Percentiles rank a stretch among this genome's conserved stretches.
Evolutionary conservation across 2,329 filamentous ascomycete genomes (phyloP).

Genomic region (Ophiostoma ulmi): DNA sequence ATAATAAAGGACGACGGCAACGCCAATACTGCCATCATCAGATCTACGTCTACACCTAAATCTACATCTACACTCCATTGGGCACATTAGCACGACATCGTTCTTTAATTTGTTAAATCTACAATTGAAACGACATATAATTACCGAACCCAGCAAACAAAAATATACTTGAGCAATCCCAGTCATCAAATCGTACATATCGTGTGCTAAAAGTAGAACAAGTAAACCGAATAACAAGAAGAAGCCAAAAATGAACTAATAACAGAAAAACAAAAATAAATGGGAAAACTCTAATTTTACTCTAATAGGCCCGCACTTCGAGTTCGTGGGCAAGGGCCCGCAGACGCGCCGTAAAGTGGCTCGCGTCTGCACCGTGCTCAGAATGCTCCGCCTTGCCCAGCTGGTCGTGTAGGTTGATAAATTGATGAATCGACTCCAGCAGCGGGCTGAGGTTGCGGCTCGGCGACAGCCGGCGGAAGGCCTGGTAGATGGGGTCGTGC

Average conservation of each 20-base stretch:
- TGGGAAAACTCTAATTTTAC: not conserved
- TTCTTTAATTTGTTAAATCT: not conserved
- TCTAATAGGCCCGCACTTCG: constrained; percentile 28
- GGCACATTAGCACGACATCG: not conserved
- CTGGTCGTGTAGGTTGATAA: constrained; percentile 49
- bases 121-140: not conserved
- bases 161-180: not conserved
- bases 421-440: constrained; percentile 51
- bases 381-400: constrained; percentile 39
- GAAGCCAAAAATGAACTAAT: no score
- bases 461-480: constrained; percentile 41
- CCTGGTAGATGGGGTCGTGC: constrained; percentile 41
- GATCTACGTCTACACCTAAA: not conserved
- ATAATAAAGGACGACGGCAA: no score
- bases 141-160: not conserved
- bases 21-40: no score
- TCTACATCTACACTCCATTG: not conserved
- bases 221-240: not conserved
- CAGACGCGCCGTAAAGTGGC: constrained; percentile 38
- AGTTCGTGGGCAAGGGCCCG: constrained; percentile 40
- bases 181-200: constrained; percentile 3
- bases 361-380: constrained; percentile 34
- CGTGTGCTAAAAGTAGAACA: not conserved
- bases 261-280: not conserved
- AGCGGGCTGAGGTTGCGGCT: constrained; percentile 44